Conservation (phyloP, 306 rosid genomes). For the Pyrus bretschneideri region DNA sequence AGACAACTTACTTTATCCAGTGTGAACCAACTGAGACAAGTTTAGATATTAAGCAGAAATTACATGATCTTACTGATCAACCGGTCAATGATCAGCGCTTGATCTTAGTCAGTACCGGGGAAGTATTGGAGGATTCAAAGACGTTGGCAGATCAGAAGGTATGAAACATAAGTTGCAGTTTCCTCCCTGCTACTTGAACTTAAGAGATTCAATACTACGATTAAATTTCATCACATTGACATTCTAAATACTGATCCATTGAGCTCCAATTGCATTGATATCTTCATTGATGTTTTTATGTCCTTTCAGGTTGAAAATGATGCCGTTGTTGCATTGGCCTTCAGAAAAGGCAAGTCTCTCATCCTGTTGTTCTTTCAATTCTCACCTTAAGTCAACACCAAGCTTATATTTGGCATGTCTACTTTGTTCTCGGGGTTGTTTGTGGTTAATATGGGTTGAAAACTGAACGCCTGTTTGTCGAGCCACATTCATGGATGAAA, state of each 20-base stretch:
- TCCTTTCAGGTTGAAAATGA: constrained; percentile 78
- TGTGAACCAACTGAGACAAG: constrained; percentile 81
- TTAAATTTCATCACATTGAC: not conserved
- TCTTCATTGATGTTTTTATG: not conserved
- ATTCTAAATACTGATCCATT: not conserved
- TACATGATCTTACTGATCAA: constrained; percentile 59
- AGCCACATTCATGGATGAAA: too few relatives aligned
- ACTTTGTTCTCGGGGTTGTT: not conserved
- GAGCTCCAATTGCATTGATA: constrained; percentile 3
- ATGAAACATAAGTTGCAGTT: not conserved
- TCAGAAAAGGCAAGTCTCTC: constrained; percentile 58
- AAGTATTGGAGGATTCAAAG: constrained; percentile 68
- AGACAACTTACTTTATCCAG: constrained; percentile 88
- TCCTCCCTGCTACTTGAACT: not conserved
- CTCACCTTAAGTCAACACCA: not conserved
- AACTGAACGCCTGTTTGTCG: not conserved
- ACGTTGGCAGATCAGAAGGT: constrained; percentile 91
- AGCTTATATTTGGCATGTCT: not conserved
- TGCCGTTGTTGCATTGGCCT: constrained; percentile 73
- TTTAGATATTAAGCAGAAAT: constrained; percentile 73
- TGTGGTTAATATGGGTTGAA: not conserved
- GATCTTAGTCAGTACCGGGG: constrained; percentile 53
- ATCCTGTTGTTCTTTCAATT: not conserved
- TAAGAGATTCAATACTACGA: not conserved
- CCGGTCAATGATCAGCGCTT: constrained; percentile 59